Conservation (phyloP, 75 land plant genomes). For the Pinus taeda region DNA sequence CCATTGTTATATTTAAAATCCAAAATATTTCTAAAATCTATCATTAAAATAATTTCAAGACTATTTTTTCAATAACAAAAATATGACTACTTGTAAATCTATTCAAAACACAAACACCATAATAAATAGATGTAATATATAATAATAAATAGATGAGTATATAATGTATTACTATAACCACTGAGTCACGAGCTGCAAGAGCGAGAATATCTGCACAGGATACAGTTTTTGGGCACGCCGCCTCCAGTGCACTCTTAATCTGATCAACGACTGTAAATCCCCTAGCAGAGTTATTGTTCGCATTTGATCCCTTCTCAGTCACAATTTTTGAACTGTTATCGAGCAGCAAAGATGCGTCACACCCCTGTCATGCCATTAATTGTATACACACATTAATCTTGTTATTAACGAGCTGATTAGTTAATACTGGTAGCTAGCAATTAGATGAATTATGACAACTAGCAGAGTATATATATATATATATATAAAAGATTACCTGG, state of each 20-base stretch:
- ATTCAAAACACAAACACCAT: too few species aligned
- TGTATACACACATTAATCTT: too few species aligned
- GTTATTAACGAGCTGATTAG: too few species aligned
- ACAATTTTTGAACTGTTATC: conserved; percentile 26
- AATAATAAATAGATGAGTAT: background rate
- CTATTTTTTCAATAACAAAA: too few species aligned
- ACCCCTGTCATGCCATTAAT: conserved; percentile 38
- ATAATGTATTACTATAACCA: conserved; percentile 24
- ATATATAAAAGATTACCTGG: background rate
- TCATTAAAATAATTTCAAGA: too few species aligned
- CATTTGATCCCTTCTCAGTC: conserved; percentile 51
- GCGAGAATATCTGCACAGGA: conserved; percentile 81
- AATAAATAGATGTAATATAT: too few species aligned
- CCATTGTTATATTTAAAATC: too few species aligned
- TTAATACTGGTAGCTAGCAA: too few species aligned
- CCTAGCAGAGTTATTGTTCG: conserved; percentile 43
- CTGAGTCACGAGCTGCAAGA: conserved; percentile 57
- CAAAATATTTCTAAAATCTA: too few species aligned
- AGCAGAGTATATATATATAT: too few species aligned
- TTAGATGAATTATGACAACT: too few species aligned
- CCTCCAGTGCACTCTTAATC: conserved; percentile 50
- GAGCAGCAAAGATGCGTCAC: conserved; percentile 76
- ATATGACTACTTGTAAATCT: too few species aligned
- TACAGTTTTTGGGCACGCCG: conserved; percentile 58
- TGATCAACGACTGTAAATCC: conserved; percentile 68